Evolutionary conservation across 345 rosid genomes (phyloP), one percentile per base, ranked within the genome.

Genomic region (Salix viminalis): DNA sequence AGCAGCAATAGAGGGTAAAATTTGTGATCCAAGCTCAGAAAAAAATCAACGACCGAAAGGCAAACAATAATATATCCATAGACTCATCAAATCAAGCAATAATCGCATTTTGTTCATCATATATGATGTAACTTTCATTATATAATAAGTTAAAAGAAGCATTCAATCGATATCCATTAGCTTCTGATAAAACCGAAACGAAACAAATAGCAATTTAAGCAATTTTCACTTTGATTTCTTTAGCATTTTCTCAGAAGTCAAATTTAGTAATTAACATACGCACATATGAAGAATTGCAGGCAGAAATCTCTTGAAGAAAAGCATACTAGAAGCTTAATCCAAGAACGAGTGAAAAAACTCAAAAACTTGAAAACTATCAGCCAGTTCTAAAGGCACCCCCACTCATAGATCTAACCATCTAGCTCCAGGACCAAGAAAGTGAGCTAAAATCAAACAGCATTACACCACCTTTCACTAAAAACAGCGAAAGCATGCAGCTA

Each of bases 331-430:
- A 56, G 28, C 58, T 41, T 66, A 52, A 71, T 32, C 52, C 26
- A 71, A 37, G 30, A 23, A 80, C 15, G 21, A 37, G 46, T 42
- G 67, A 65, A 73, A 70, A 75, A 80, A 32, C 18, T 50, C 42
- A 64, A 26, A 26, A 65, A 70, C 37, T 69, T 54, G 44, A 16
- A 2, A 30, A 77, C 39, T 14, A 64, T 68, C 11, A 61, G 64
- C n/a, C 75, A 21, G 37, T 19, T 69, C 15, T 13, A 75, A 72
- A 10, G 79, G 77, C 44, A 34, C 67, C 64, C 64, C 71, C 42
- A 67, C 30, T 34, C 21, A 37, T 50, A 72, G 85, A 88, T 88
- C 89, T 68, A 82, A 32, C 44, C 44, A 79, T 52, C 72, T 26
- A 69, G 32, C 80, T 72, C 58, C 69, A 36, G 56, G 9, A 74